Conservation (phyloP, 805 yeast species). For the Starmerella gropengiesseri region DNA sequence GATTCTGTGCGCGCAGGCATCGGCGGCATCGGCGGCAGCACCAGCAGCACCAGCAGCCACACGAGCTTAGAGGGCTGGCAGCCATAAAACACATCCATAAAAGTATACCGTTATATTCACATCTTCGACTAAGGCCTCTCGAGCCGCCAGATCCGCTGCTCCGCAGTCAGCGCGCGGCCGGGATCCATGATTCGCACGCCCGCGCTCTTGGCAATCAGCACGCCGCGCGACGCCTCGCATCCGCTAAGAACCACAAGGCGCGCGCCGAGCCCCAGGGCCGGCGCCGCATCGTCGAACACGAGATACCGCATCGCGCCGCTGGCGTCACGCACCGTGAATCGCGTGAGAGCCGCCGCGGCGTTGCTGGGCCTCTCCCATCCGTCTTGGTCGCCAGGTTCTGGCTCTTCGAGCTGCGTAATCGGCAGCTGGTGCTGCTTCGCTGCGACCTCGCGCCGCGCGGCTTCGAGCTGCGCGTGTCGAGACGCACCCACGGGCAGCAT, state of each 20-base stretch:
- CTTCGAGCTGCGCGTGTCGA: constrained; percentile 7
- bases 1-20: too few species aligned
- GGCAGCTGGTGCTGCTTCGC: constrained; percentile 1
- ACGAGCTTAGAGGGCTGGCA: too few species aligned
- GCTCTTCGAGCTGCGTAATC: not conserved
- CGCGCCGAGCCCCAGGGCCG: constrained; percentile 4
- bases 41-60: too few species aligned
- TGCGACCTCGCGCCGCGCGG: constrained; percentile 4
- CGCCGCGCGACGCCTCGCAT: constrained; percentile 16
- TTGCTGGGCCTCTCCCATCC: not conserved
- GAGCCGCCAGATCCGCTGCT: constrained; percentile 5
- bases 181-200: not conserved
- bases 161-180: not conserved
- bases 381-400: not conserved
- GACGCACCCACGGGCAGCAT: constrained; percentile 19
- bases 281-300: not conserved
- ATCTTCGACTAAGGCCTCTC: too few species aligned
- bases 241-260: not conserved
- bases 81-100: too few species aligned
- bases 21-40: too few species aligned
- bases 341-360: not conserved
- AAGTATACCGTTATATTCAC: not conserved
- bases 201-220: constrained; percentile 3
- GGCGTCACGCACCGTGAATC: constrained; percentile 18
- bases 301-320: constrained; percentile 10